Evolutionary conservation across 495 filamentous ascomycete species (phyloP).

Genomic region (Clavariopsis aquatica): DNA sequence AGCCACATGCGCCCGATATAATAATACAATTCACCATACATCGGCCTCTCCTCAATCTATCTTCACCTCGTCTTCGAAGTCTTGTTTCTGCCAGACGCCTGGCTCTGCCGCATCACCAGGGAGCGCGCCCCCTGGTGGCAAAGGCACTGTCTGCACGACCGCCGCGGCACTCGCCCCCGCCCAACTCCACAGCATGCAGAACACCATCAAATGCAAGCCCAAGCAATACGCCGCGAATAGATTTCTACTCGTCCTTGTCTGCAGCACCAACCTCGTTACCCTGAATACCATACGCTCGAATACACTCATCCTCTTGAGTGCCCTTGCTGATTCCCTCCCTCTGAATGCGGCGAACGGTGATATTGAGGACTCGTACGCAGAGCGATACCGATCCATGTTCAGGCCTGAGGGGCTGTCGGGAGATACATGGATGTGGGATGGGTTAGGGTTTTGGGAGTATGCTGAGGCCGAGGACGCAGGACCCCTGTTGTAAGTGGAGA

Average conservation of each 20-base stretch:
- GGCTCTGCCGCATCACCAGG: slow-evolving; percentile 31
- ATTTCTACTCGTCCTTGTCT: slow-evolving; percentile 86
- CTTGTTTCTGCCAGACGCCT: slow-evolving; percentile 59
- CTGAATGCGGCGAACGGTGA: slow-evolving; percentile 95
- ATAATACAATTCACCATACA: not conserved
- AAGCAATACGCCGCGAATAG: slow-evolving; percentile 95
- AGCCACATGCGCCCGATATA: not conserved
- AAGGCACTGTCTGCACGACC: slow-evolving; percentile 9
- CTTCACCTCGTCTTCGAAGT: slow-evolving; percentile 45
- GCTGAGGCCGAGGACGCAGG: slow-evolving; percentile 63
- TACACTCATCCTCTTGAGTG: slow-evolving; percentile 92
- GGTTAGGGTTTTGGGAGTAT: slow-evolving; percentile 71
- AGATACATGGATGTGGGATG: slow-evolving; percentile 65
- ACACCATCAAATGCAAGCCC: slow-evolving; percentile 81
- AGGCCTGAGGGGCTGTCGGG: slow-evolving; percentile 63
- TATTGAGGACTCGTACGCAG: slow-evolving; percentile 91
- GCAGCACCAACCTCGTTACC: slow-evolving; percentile 84
- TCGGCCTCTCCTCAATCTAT: not conserved
- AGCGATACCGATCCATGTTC: slow-evolving; percentile 82
- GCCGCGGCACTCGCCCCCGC: slow-evolving; percentile 39
- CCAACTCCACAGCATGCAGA: slow-evolving; percentile 75
- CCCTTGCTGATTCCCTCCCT: slow-evolving; percentile 84
- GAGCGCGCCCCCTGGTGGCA: slow-evolving; percentile 27
- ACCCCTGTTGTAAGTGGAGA: slow-evolving; percentile 76
- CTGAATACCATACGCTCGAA: slow-evolving; percentile 90